phyloP scores from a whole-genome alignment of 345 rosid species.

The Physaria fendleri region DNA sequence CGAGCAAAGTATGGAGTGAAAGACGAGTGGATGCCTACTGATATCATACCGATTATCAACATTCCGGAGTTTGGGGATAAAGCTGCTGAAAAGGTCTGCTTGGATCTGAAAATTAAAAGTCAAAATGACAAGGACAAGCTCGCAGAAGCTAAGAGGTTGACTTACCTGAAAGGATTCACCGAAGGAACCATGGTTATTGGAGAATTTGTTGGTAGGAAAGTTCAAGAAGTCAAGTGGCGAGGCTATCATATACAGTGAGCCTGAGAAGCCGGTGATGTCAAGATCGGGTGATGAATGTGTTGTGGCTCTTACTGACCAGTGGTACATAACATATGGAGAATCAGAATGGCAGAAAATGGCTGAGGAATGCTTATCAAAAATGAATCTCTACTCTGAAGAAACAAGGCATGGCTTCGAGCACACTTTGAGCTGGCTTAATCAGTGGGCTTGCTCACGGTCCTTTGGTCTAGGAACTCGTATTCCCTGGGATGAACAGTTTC shows the following conservation, averaged over 20 bases:
- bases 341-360: slow-evolving; percentile 68
- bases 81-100: slow-evolving; percentile 83
- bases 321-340: slow-evolving; percentile 92
- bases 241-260: slow-evolving; percentile 82
- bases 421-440: slow-evolving; percentile 89
- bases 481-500: slow-evolving; percentile 91
- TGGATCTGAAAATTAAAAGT: slow-evolving; percentile 74
- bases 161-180: slow-evolving; percentile 78
- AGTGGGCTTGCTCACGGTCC: slow-evolving; percentile 99
- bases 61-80: slow-evolving; percentile 83
- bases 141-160: slow-evolving; percentile 81
- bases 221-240: slow-evolving; percentile 74
- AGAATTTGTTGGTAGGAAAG: slow-evolving; percentile 61
- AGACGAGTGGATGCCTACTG: slow-evolving; percentile 91
- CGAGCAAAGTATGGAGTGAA: slow-evolving; percentile 67
- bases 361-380: slow-evolving; percentile 69
- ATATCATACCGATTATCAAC: slow-evolving; percentile 65
- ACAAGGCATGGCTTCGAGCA: slow-evolving; percentile 85
- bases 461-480: slow-evolving; percentile 96
- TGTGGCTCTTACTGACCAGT: slow-evolving; percentile 96
- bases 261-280: slow-evolving; percentile 88
- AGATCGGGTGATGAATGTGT: slow-evolving; percentile 99
- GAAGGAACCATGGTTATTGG: slow-evolving; percentile 85
- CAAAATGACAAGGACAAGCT: slow-evolving; percentile 94
- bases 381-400: slow-evolving; percentile 84